Evolutionary conservation across 2,329 filamentous ascomycete species (phyloP).

Genomic region (Stylonectria norvegica): DNA sequence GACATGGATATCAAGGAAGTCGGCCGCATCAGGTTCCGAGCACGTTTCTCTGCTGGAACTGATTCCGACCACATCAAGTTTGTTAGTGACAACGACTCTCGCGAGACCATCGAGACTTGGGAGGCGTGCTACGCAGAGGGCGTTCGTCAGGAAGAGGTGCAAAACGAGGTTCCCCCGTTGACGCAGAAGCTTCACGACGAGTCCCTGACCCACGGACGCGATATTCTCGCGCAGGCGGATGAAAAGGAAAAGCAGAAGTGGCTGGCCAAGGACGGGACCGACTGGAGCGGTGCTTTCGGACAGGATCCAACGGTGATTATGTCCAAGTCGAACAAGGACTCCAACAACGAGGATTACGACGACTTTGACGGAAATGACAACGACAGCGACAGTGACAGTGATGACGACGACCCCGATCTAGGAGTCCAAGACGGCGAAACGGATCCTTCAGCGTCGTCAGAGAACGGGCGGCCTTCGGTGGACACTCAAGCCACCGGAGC

Average conservation of each 20-base stretch:
- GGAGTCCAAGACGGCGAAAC: constrained; percentile 56
- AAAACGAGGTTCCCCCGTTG: constrained; percentile 67
- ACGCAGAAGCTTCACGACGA: constrained; percentile 77
- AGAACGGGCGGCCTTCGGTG: constrained; percentile 34
- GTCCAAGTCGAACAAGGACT: constrained; percentile 30
- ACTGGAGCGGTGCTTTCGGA: constrained; percentile 86
- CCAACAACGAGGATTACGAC: constrained; percentile 33
- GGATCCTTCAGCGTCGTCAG: constrained; percentile 26
- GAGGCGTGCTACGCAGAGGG: constrained; percentile 88
- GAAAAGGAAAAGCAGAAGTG: constrained; percentile 73
- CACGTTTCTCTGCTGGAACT: constrained; percentile 83
- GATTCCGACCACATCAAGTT: constrained; percentile 83
- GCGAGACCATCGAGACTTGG: constrained; percentile 94
- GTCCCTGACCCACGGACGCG: constrained; percentile 73
- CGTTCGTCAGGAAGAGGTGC: constrained; percentile 68
- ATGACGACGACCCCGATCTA: constrained; percentile 46
- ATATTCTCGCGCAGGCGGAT: constrained; percentile 70
- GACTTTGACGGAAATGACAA: constrained; percentile 41
- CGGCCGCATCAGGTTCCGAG: constrained; percentile 76
- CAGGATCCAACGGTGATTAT: constrained; percentile 61
- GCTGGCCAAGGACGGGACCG: constrained; percentile 74
- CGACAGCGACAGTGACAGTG: constrained; percentile 28
- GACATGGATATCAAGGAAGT: constrained; percentile 76
- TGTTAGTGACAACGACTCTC: constrained; percentile 79
- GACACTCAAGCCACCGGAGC: constrained; percentile 35